These are phyloP conservation scores for Fusarium euwallaceae DNA, from an alignment of 2,329 filamentous ascomycete species.

Conservation along the genomic window DNA sequence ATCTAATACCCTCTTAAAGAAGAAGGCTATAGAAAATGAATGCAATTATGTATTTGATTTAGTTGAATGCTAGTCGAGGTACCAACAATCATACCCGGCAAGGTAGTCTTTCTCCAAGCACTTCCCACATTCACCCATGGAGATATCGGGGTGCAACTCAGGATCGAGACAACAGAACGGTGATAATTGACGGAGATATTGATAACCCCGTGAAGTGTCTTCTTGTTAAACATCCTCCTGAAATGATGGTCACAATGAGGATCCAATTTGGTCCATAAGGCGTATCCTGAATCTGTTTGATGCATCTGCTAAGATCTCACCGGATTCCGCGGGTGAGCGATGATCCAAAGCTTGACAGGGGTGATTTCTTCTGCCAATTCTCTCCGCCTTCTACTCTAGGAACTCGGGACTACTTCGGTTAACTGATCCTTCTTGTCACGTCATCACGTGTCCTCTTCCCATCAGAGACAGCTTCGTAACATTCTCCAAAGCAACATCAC, in stretches of 20 bases:
- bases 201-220: background rate
- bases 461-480: background rate
- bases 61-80: background rate
- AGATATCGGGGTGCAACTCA: background rate
- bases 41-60: background rate
- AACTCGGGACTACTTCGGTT: background rate
- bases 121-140: background rate
- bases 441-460: background rate
- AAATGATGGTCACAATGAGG: background rate
- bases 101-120: background rate
- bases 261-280: background rate
- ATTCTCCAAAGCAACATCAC: background rate
- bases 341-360: background rate
- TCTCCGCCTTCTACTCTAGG: background rate
- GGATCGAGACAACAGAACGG: background rate
- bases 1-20: background rate
- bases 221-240: background rate
- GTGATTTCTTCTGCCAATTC: background rate
- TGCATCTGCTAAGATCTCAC: background rate
- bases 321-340: background rate
- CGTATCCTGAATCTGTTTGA: background rate
- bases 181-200: background rate
- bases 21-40: background rate
- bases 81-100: background rate
- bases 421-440: background rate